phyloP scores from a whole-genome alignment of 2,329 filamentous ascomycete genomes.

The Hypoxylon sp. region DNA sequence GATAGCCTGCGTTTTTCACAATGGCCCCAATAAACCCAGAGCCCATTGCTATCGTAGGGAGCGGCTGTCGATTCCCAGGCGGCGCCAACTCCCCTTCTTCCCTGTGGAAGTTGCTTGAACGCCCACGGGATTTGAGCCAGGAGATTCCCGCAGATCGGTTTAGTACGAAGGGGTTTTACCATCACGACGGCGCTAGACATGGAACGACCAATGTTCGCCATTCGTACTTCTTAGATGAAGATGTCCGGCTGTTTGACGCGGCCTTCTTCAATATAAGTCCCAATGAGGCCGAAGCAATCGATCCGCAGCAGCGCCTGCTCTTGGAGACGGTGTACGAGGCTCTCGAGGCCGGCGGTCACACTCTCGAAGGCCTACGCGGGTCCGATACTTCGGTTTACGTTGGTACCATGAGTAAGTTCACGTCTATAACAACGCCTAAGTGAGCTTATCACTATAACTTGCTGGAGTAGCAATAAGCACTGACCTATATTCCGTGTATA shows the following conservation, averaged over 20 bases:
- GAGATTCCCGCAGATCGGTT: conserved; percentile 3
- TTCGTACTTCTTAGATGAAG: conserved; percentile 6
- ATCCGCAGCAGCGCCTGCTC: conserved; percentile 16
- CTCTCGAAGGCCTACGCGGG: conserved; percentile 1
- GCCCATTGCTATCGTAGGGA: conserved; percentile 34
- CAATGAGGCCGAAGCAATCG: conserved; percentile 2
- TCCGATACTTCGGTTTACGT: conserved; percentile 7
- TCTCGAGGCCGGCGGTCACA: not conserved
- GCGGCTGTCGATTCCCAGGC: conserved; percentile 28
- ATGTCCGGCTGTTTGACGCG: conserved; percentile 12
- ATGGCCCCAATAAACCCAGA: conserved; percentile 28
- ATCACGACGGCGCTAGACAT: conserved; percentile 11
- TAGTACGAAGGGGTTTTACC: conserved; percentile 4
- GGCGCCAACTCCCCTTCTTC: conserved; percentile 10
- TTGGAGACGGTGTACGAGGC: conserved; percentile 24
- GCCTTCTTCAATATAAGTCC: conserved; percentile 18
- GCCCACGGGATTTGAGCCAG: conserved; percentile 11
- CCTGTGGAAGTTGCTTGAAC: conserved; percentile 24
- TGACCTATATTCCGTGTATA: too few species aligned
- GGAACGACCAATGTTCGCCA: conserved; percentile 16
- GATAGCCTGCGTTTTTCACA: too few species aligned
- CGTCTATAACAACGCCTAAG: too few species aligned
- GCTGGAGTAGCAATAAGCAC: too few species aligned
- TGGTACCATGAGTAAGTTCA: not conserved
- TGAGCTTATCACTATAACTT: too few species aligned